Conservation (phyloP, 2,329 filamentous ascomycete species). For the Stagonosporopsis chrysanthemi region DNA sequence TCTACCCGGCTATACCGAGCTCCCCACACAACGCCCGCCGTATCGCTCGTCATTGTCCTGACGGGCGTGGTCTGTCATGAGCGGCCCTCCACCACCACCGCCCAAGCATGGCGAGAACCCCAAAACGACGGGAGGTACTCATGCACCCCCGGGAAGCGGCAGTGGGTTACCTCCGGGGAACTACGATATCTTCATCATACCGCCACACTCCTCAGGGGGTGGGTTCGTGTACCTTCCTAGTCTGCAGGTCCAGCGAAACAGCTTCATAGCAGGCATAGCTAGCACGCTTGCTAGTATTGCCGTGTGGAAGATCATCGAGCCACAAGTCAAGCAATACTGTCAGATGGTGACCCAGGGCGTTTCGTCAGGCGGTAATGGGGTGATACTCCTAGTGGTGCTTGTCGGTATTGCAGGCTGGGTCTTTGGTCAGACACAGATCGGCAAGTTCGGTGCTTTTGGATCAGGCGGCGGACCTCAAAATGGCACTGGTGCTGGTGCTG, state of each 20-base stretch:
- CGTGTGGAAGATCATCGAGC: conserved; percentile 75
- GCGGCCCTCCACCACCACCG: conserved; percentile 73
- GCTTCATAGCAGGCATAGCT: conserved; percentile 86
- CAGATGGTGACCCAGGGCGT: conserved; percentile 67
- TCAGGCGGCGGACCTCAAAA: conserved; percentile 39
- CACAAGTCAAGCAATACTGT: conserved; percentile 77
- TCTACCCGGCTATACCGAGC: conserved; percentile 1
- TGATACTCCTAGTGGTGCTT: conserved; percentile 73
- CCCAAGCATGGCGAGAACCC: conserved; percentile 85
- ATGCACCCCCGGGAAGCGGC: conserved; percentile 29
- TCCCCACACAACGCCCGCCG: conserved; percentile 20
- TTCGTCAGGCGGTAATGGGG: conserved; percentile 69
- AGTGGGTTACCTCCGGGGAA: conserved; percentile 82
- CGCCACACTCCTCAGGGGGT: conserved; percentile 84
- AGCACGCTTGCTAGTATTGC: conserved; percentile 76
- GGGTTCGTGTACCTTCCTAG: conserved; percentile 97
- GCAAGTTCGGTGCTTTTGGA: conserved; percentile 45
- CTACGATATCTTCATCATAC: conserved; percentile 97
- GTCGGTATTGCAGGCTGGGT: conserved; percentile 83
- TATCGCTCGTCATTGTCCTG: conserved; percentile 32
- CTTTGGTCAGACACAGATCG: conserved; percentile 69
- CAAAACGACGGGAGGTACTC: conserved; percentile 58
- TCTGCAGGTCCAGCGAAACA: conserved; percentile 83
- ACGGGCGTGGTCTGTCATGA: conserved; percentile 43
- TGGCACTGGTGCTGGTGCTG: conserved; percentile 46